Evolutionary conservation across 78 protist genomes (phyloP).

Genomic region (Dictyostelium capitatum): DNA sequence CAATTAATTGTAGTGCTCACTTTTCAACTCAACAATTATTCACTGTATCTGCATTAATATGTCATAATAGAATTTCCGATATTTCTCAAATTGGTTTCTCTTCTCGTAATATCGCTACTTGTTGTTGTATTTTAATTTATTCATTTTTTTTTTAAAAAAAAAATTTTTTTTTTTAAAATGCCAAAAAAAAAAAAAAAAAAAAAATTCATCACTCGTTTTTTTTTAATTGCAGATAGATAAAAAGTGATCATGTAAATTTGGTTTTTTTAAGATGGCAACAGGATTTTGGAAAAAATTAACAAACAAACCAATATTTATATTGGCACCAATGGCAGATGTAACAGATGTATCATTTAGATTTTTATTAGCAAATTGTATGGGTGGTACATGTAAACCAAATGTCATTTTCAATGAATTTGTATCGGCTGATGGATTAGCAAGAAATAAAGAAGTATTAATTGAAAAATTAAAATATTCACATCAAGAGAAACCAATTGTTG

Average conservation of each 20-base stretch:
- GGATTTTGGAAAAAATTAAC: constrained; percentile 34
- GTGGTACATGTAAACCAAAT: constrained; percentile 4
- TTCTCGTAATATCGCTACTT: constrained; percentile 4
- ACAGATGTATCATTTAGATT: constrained; percentile 56
- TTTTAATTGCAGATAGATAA: too few species aligned
- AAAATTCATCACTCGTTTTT: too few species aligned
- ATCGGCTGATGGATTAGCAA: constrained; percentile 25
- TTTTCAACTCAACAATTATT: constrained; percentile 58
- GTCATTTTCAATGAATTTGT: constrained; percentile 53
- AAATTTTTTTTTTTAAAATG: neutral
- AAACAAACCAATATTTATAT: constrained; percentile 8
- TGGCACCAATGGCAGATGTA: constrained; percentile 79
- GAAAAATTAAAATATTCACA: neutral
- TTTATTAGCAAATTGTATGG: neutral
- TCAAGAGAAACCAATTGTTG: constrained; percentile 34
- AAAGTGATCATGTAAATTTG: too few species aligned
- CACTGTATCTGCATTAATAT: constrained; percentile 29
- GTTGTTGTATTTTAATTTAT: constrained; percentile 71
- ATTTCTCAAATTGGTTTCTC: constrained; percentile 56
- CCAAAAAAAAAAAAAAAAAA: too few species aligned
- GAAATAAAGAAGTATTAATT: neutral
- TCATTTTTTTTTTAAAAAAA: constrained; percentile 60
- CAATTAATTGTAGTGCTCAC: constrained; percentile 18
- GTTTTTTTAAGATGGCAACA: too few species aligned
- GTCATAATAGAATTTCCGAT: constrained; percentile 61